phyloP scores from a whole-genome alignment of 2,329 filamentous ascomycete genomes.

The Rutstroemia sp. region DNA sequence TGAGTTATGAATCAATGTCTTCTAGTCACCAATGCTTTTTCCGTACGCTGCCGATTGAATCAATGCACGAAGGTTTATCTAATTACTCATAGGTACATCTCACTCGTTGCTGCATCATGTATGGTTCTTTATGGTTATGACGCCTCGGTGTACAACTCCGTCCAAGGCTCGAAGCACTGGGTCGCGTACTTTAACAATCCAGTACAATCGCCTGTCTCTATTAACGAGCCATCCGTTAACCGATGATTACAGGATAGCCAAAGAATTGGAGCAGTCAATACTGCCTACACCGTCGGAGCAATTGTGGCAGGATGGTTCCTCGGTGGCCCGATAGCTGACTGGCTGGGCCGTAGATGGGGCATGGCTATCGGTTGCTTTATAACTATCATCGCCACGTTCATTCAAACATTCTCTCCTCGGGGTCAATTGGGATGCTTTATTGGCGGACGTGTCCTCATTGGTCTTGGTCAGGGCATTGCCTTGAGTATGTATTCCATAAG shows the following conservation, averaged over 20 bases:
- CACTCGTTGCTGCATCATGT: constrained; percentile 59
- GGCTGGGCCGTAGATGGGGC: constrained; percentile 52
- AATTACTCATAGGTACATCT: constrained; percentile 49
- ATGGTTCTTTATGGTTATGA: constrained; percentile 73
- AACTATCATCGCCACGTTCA: constrained; percentile 60
- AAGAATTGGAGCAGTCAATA: constrained; percentile 53
- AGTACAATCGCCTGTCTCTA: constrained; percentile 8
- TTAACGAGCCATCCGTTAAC: neutral
- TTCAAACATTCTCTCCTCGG: constrained; percentile 58
- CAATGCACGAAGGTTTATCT: neutral
- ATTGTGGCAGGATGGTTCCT: constrained; percentile 63
- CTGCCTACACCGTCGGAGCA: constrained; percentile 62
- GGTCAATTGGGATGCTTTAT: constrained; percentile 60
- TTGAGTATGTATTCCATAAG: constrained; percentile 38
- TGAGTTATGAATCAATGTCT: neutral
- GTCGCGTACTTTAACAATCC: constrained; percentile 49
- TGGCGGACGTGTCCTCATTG: constrained; percentile 60
- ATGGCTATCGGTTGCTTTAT: constrained; percentile 59
- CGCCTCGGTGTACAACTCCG: constrained; percentile 66
- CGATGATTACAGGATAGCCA: constrained; percentile 25
- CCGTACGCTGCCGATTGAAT: neutral
- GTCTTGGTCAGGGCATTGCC: constrained; percentile 60
- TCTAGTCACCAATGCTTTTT: neutral
- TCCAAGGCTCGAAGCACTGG: constrained; percentile 62
- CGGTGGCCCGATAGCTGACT: constrained; percentile 54